Evolutionary conservation across 495 filamentous ascomycete species (phyloP).

Genomic region (Xanthoparmelia taractica): DNA sequence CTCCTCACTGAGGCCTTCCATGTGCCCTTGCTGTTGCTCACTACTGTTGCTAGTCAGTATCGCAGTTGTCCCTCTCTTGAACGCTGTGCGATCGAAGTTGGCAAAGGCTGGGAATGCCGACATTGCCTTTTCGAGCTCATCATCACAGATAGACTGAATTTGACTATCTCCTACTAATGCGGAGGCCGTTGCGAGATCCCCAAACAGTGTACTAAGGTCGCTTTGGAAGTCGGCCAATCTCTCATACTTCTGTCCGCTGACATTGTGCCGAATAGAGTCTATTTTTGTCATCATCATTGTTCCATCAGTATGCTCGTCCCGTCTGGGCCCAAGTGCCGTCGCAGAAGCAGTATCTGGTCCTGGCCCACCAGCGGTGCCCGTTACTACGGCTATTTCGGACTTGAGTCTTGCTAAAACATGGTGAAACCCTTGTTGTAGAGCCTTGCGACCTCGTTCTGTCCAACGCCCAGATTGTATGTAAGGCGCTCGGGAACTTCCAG

Average conservation of each 20-base stretch:
- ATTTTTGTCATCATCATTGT: neutral
- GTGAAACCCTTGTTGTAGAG: slow-evolving; percentile 7
- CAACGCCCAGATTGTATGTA: neutral
- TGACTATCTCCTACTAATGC: neutral
- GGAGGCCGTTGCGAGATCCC: neutral
- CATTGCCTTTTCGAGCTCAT: slow-evolving; percentile 4
- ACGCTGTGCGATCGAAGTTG: neutral
- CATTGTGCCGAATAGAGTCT: neutral
- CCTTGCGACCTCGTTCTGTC: slow-evolving; percentile 17
- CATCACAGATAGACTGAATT: neutral
- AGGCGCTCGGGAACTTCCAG: neutral
- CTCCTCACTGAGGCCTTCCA: neutral
- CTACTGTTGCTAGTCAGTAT: neutral
- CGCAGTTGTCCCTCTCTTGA: neutral
- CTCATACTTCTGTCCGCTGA: neutral
- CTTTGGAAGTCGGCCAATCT: slow-evolving; percentile 9
- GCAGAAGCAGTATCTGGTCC: neutral
- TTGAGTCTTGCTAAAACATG: slow-evolving; percentile 2
- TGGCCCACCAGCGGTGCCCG: no score
- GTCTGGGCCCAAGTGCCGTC: neutral
- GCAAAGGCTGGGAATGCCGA: slow-evolving; percentile 8
- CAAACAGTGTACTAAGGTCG: slow-evolving; percentile 3
- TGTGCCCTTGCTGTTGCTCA: neutral
- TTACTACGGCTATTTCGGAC: neutral
- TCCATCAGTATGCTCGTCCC: neutral